Evolutionary conservation across 2,329 filamentous ascomycete genomes (phyloP).

Genomic region (Epichloe coenophiala): DNA sequence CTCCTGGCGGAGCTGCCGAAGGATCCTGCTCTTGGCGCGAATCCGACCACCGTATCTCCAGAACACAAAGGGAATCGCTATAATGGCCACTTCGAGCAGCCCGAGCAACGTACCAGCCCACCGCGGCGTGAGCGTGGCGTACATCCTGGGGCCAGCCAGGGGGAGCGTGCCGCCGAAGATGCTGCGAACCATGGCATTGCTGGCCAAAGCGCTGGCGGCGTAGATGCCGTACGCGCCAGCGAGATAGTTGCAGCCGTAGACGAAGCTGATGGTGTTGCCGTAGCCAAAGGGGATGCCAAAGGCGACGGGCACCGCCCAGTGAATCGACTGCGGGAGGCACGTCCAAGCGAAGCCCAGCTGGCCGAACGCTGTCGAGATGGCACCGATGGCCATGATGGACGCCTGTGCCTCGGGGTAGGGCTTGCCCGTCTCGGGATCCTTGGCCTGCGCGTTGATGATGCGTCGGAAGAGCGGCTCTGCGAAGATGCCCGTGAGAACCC

Average conservation of each 20-base stretch:
- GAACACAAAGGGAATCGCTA: constrained; percentile 71
- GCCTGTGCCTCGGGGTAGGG: constrained; percentile 70
- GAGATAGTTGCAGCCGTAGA: constrained; percentile 71
- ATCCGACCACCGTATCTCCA: constrained; percentile 48
- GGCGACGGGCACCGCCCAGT: constrained; percentile 68
- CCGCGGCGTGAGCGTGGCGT: constrained; percentile 52
- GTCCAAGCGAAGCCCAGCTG: constrained; percentile 87
- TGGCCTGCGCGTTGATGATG: constrained; percentile 63
- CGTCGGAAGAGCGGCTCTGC: constrained; percentile 59
- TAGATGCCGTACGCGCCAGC: constrained; percentile 71
- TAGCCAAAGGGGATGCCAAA: constrained; percentile 69
- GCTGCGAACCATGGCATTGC: constrained; percentile 62
- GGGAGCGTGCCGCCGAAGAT: constrained; percentile 62
- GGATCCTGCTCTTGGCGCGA: constrained; percentile 34
- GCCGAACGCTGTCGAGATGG: constrained; percentile 60
- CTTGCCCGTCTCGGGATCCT: constrained; percentile 62
- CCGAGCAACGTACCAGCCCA: constrained; percentile 71
- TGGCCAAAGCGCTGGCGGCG: constrained; percentile 65
- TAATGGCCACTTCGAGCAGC: constrained; percentile 56
- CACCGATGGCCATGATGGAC: constrained; percentile 63
- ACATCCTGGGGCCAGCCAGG: constrained; percentile 62
- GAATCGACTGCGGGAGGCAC: constrained; percentile 60
- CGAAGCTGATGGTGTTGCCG: constrained; percentile 67
- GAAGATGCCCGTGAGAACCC: constrained; percentile 47
- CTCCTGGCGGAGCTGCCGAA: constrained; percentile 31